These are phyloP conservation scores for Lentinula sp. DNA, from an alignment of 768 basidiomycete species.

Conservation along the genomic window DNA sequence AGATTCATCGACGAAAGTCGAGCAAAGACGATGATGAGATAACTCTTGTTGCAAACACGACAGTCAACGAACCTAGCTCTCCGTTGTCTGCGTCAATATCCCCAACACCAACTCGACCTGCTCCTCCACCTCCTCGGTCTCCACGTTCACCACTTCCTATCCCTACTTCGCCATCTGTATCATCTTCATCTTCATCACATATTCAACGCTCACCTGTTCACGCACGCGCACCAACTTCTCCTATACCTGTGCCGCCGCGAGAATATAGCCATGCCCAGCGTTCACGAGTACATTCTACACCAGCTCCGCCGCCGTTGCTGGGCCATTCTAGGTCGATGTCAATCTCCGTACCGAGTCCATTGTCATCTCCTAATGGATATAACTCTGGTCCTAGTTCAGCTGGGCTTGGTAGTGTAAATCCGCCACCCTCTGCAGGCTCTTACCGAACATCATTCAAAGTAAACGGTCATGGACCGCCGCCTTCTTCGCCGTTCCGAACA, in stretches of 20 bases:
- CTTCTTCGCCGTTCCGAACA: slow-evolving; percentile 21
- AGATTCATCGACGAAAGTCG: slow-evolving; percentile 6
- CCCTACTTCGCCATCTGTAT: not conserved
- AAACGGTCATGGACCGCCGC: slow-evolving; percentile 1
- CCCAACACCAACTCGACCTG: not conserved
- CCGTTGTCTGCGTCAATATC: not conserved
- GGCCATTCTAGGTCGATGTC: slow-evolving; percentile 2
- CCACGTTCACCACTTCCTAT: not conserved
- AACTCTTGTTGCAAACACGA: not conserved
- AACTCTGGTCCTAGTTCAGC: not conserved
- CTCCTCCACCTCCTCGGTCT: not conserved
- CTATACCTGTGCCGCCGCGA: not conserved
- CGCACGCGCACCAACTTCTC: not conserved
- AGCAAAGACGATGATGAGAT: slow-evolving; percentile 6
- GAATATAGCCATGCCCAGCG: not conserved
- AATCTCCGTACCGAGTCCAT: slow-evolving; percentile 3
- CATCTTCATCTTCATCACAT: not conserved
- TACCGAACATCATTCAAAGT: slow-evolving; percentile 16
- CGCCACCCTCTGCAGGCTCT: slow-evolving; percentile 19
- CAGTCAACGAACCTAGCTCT: not conserved
- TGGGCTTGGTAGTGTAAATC: not conserved
- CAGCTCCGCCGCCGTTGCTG: slow-evolving; percentile 8
- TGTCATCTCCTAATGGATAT: not conserved
- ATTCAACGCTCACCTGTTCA: not conserved
- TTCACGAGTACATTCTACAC: slow-evolving; percentile 17